A percentile compares a stretch with the other conserved stretches of the same genome.
Conservation (phyloP, 148 eudicot species). For the Polygonum maritimum region DNA sequence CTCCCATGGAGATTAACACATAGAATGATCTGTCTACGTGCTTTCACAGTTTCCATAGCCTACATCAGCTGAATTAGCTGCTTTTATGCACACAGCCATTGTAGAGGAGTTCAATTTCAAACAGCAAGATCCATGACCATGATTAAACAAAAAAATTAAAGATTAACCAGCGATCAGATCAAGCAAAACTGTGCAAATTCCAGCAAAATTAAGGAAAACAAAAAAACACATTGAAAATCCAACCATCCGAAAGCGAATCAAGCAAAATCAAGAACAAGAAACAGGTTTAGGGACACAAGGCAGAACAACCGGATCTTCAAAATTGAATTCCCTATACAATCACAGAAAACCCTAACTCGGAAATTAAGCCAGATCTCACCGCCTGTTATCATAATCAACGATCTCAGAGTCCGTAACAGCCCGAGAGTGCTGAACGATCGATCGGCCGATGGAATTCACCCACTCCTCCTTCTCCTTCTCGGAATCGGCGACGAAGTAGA, state of each 20-base stretch:
- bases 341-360: not conserved
- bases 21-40: too few relatives aligned
- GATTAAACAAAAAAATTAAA: not conserved
- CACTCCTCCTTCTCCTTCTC: conserved; percentile 77
- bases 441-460: conserved; percentile 60
- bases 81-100: not conserved
- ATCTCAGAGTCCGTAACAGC: conserved; percentile 42
- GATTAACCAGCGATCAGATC: not conserved
- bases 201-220: not conserved
- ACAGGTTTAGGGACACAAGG: not conserved
- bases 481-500: conserved; percentile 63
- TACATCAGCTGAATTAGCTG: not conserved
- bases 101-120: not conserved
- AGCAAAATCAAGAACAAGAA: not conserved
- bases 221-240: not conserved
- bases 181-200: not conserved
- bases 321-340: not conserved
- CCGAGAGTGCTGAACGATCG: conserved; percentile 59
- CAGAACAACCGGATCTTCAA: not conserved
- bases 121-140: not conserved
- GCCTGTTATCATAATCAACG: conserved; percentile 30
- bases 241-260: not conserved
- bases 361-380: not conserved
- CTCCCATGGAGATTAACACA: too few relatives aligned
- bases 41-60: too few relatives aligned